phyloP scores from a whole-genome alignment of 495 filamentous ascomycete genomes.

The Xylaria castorea region DNA sequence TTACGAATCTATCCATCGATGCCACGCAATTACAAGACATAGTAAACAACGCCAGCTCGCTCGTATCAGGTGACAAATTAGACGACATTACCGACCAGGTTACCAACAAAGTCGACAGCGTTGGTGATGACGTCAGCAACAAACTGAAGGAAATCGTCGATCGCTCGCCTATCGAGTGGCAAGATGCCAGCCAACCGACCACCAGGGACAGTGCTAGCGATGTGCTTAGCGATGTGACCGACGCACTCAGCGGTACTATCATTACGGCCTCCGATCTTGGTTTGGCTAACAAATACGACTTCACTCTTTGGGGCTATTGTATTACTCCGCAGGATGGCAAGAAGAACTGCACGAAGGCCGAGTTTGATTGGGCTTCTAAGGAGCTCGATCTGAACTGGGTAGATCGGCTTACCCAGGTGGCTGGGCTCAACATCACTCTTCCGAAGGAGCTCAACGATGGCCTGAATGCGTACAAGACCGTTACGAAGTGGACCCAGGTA shows the following conservation, averaged over 20 bases:
- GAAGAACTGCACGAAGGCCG: conserved; percentile 62
- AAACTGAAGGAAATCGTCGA: conserved; percentile 18
- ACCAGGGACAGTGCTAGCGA: conserved; percentile 22
- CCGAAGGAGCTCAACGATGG: conserved; percentile 68
- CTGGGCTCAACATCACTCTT: conserved; percentile 57
- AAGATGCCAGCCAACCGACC: conserved; percentile 25
- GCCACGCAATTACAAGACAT: conserved; percentile 29
- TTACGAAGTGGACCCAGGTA: conserved; percentile 82
- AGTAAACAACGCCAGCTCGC: conserved; percentile 33
- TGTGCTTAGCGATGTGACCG: conserved; percentile 55
- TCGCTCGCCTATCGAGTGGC: conserved; percentile 12
- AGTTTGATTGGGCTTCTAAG: conserved; percentile 80
- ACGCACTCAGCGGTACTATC: conserved; percentile 54
- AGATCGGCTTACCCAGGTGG: conserved; percentile 47
- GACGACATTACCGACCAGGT: conserved; percentile 33
- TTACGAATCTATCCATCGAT: conserved; percentile 54
- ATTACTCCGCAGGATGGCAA: conserved; percentile 54
- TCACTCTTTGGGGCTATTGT: conserved; percentile 91
- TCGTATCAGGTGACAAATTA: conserved; percentile 30
- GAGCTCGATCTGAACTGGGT: conserved; percentile 61
- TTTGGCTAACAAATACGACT: conserved; percentile 78
- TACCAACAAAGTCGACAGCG: conserved; percentile 26
- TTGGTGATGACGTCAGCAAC: conserved; percentile 26
- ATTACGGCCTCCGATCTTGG: conserved; percentile 61
- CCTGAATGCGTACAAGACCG: conserved; percentile 71